Evolutionary conservation across 495 filamentous ascomycete species (phyloP).

Genomic region (Cryomyces antarcticus): DNA sequence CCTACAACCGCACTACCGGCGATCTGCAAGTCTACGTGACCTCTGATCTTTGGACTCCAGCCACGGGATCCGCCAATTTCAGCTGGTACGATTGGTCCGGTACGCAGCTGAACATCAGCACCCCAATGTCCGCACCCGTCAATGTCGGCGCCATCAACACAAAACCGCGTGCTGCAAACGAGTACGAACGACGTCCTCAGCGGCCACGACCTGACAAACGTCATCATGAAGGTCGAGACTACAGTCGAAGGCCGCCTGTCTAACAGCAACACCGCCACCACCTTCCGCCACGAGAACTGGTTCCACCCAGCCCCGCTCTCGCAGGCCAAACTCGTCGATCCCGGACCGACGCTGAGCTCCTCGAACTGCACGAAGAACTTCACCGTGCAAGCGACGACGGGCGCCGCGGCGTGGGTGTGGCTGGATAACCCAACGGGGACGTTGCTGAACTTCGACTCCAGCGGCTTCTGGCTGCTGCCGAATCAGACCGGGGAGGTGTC

Average conservation of each 20-base stretch:
- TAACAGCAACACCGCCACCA: conserved; percentile 26
- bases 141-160: conserved; percentile 40
- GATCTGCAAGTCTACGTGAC: conserved; percentile 39
- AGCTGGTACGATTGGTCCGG: conserved; percentile 17
- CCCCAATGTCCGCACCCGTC: conserved; percentile 11
- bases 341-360: conserved; percentile 27
- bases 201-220: conserved; percentile 22
- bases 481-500: conserved; percentile 30
- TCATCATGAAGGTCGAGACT: conserved; percentile 34
- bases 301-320: conserved; percentile 33
- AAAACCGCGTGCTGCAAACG: conserved; percentile 27
- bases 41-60: conserved; percentile 28
- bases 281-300: conserved; percentile 35
- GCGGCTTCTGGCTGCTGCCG: conserved; percentile 35
- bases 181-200: conserved; percentile 18
- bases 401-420: conserved; percentile 48
- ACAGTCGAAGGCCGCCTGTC: conserved; percentile 31
- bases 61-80: conserved; percentile 7
- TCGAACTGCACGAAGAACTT: conserved; percentile 23
- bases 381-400: conserved; percentile 34
- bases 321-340: conserved; percentile 33
- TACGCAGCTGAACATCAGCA: conserved; percentile 8
- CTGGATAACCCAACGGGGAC: conserved; percentile 36
- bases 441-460: conserved; percentile 39
- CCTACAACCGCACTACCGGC: conserved; percentile 34